Conservation (phyloP, 805 yeast species). For the Zygosaccharomyces kombuchaensis region DNA sequence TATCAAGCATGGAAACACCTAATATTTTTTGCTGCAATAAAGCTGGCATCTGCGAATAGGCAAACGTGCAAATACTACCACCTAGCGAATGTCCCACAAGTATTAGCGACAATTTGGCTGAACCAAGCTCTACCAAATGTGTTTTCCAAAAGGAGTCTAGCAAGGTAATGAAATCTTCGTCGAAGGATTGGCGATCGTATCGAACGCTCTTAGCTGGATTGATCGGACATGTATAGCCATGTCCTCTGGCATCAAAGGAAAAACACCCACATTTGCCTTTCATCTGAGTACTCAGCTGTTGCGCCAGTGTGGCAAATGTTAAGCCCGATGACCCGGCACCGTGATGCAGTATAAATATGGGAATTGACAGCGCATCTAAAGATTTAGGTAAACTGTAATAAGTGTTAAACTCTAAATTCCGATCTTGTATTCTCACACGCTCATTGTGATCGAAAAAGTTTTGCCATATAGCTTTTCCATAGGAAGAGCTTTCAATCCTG, state of each 20-base stretch:
- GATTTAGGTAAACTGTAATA: conserved; percentile 54
- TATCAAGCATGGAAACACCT: conserved; percentile 81
- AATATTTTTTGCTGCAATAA: conserved; percentile 35
- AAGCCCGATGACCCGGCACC: conserved; percentile 93
- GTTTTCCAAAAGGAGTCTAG: conserved; percentile 38
- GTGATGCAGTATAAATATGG: conserved; percentile 75
- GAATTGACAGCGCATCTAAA: conserved; percentile 29
- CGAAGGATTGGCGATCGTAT: conserved; percentile 48
- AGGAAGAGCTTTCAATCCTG: neutral
- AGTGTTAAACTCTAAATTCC: conserved; percentile 42
- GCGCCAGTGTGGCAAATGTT: conserved; percentile 60
- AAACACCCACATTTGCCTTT: conserved; percentile 56
- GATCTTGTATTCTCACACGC: conserved; percentile 10
- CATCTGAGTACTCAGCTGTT: conserved; percentile 30
- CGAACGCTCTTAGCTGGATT: conserved; percentile 28
- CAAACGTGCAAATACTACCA: conserved; percentile 72
- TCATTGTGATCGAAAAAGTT: conserved; percentile 24
- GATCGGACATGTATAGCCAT: conserved; percentile 50
- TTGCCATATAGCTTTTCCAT: conserved; percentile 19
- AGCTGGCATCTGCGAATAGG: conserved; percentile 32
- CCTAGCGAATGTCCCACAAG: conserved; percentile 91
- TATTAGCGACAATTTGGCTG: conserved; percentile 38
- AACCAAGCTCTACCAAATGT: conserved; percentile 8
- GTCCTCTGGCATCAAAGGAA: conserved; percentile 80
- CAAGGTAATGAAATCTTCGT: conserved; percentile 53